Base-by-base conservation (phyloP, 441 rosid genomes). In the Erysimum cheiri region DNA sequence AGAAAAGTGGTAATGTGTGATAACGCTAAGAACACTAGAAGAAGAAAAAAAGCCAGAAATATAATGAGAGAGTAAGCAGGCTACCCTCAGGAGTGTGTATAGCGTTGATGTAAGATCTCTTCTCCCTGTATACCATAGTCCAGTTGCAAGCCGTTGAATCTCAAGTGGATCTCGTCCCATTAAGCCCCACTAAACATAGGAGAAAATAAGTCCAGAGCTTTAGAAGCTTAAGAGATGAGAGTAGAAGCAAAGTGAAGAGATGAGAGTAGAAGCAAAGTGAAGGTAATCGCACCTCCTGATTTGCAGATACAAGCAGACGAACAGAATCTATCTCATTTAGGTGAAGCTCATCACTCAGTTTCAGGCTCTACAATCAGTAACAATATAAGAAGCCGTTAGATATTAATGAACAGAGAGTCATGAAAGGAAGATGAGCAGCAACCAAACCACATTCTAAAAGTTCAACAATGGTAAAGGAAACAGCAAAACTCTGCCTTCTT, bases 101-200 rank as follows among this genome's bases (percentile, higher is more conserved):
- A 94, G 81, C 14, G 96, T 85, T 70, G 91, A 89, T 77, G 89
- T 67, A 69, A 86, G 74, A 78, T 94, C 96, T 72, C 96, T 84
- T 69, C 98, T 88, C 83, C 87, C 96, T 12, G 97, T 84, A 77
- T 94, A 94, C 98, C 98, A 92, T 35, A 94, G 88, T 62, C 99
- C 99, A 35, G 89, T 84, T 19, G 99, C 88, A 79, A 94, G 92
- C 47, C 98, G 96, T 41, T 87, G 83, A 77, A 94, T 84, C 80
- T 94, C 99, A 60, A 80, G 63, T 4, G 84, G 90, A 40, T 82
- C 92, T 54, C 99, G 86, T 75, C 98, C 99, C 85, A 88, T 78
- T 74, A 94, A 80, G 59, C 92, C 92, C 85, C 92, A 87, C 99
- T 94, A 76, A 29, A 50, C 76, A 77, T 14, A 31, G 24, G 53